Evolutionary conservation across 192 early-diverging fungal genomes (phyloP), one percentile per base, ranked within the genome.

Genomic region (Backusella macrospora): DNA sequence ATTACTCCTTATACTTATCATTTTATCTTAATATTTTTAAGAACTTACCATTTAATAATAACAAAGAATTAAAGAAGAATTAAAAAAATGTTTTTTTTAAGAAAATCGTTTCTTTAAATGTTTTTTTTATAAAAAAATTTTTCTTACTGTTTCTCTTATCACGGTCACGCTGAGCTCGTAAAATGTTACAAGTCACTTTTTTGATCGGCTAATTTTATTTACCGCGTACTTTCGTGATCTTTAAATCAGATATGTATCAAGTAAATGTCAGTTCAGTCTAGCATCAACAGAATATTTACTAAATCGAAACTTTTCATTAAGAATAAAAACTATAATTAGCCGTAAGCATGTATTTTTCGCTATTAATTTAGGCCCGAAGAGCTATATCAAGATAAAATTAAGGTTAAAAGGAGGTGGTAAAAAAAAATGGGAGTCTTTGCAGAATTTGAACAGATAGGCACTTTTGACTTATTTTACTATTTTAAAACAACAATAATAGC

Each of bases 81-180:
- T n/a, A n/a, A n/a, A n/a, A n/a, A n/a, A n/a, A n/a, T n/a, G n/a
- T n/a, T n/a, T n/a, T 52, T 52, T 23, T 52, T 2, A 52, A 18
- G 49, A 52, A 52, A 52, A 52, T 52, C 18, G 49, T 52, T 52
- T 52, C 49, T 52, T 52, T 52, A 52, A 23, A 52, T 52, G 49
- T 18, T 52, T 52, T 52, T 52, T 21, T 23, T 6, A 7, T 3
- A 52, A 21, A 52, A 52, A 43, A 43, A 52, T 21, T 5, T 10
- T 23, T 52, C 18, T 21, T 49, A 2, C n/a, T 21, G n/a, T 8
- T 7, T n/a, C 8, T 6, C 9, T 52, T 52, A 52, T 18, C 48
- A 52, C 48, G 48, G 42, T 52, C 48, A 52, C 48, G 48, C 48
- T 16, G 48, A 52, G 48, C 48, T 52, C 18, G 9, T 18, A 18